These are phyloP conservation scores for Crithidia thermophila DNA, from an alignment of 208 protist genomes.

Conservation along the genomic window DNA sequence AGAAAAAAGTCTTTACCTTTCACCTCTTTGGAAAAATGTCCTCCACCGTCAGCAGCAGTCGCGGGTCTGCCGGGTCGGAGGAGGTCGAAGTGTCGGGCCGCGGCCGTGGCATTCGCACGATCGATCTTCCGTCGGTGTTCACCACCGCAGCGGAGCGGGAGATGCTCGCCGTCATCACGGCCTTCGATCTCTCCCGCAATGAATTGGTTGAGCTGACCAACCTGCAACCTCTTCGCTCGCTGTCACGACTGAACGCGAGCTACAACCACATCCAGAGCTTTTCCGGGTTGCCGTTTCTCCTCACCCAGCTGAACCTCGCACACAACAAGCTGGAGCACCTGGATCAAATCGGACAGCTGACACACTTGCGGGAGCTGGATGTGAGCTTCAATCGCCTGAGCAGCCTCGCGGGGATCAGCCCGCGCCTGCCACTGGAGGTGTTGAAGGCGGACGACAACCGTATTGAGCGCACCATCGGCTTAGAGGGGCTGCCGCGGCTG, in stretches of 20 bases:
- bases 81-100: conserved; percentile 75
- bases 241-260: conserved; percentile 64
- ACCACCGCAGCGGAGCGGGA: conserved; percentile 50
- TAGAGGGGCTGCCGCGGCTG: conserved; percentile 64
- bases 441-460: conserved; percentile 76
- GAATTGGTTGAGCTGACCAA: conserved; percentile 53
- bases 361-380: conserved; percentile 73
- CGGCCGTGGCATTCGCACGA: conserved; percentile 66
- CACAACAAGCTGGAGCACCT: conserved; percentile 77
- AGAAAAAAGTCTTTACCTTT: no score
- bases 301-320: conserved; percentile 75
- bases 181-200: conserved; percentile 87
- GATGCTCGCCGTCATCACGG: conserved; percentile 71
- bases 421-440: conserved; percentile 53
- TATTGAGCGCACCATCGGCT: conserved; percentile 42
- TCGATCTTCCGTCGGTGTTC: conserved; percentile 80
- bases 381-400: conserved; percentile 75
- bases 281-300: conserved; percentile 49
- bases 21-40: no score
- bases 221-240: conserved; percentile 60
- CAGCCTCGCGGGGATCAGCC: conserved; percentile 52
- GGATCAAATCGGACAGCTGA: conserved; percentile 57
- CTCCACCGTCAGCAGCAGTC: conserved; percentile 21
- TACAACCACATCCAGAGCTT: conserved; percentile 72
- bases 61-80: conserved; percentile 15